phyloP scores from a whole-genome alignment of 2,329 filamentous ascomycete genomes.

The Colletotrichum musae region DNA sequence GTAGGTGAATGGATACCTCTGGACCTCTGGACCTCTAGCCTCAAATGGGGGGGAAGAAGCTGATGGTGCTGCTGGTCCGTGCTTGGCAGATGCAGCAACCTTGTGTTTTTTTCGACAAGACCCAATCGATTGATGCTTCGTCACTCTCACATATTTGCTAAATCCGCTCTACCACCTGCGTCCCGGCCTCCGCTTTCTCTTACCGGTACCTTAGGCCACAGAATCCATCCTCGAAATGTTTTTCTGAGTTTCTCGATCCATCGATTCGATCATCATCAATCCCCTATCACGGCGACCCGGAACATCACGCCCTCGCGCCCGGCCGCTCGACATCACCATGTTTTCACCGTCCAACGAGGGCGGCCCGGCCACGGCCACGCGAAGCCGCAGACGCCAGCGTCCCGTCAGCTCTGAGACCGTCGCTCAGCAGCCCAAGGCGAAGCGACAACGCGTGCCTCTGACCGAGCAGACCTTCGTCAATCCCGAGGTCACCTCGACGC shows the following conservation, averaged over 20 bases:
- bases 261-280: constrained; percentile 28
- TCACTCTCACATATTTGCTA: constrained; percentile 44
- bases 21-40: too few species aligned
- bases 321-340: constrained; percentile 59
- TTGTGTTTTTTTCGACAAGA: constrained; percentile 48
- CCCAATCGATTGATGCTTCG: constrained; percentile 47
- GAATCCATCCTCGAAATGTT: constrained; percentile 41
- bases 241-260: constrained; percentile 34
- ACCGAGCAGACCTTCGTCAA: constrained; percentile 70
- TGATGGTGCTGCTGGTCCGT: constrained; percentile 49
- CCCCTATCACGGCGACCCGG: constrained; percentile 32
- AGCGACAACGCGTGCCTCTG: constrained; percentile 72
- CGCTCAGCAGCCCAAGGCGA: constrained; percentile 72
- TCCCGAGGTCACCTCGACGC: constrained; percentile 55
- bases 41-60: constrained; percentile 16
- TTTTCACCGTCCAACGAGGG: constrained; percentile 71
- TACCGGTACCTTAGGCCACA: constrained; percentile 31
- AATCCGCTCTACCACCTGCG: constrained; percentile 40
- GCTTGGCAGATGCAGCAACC: constrained; percentile 52
- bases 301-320: constrained; percentile 23
- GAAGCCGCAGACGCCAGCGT: constrained; percentile 74
- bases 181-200: constrained; percentile 36
- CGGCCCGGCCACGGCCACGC: constrained; percentile 69
- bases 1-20: too few species aligned
- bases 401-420: constrained; percentile 69